Conservation (phyloP, 352 stramenopile genomes). For the Phytopythium litorale region DNA sequence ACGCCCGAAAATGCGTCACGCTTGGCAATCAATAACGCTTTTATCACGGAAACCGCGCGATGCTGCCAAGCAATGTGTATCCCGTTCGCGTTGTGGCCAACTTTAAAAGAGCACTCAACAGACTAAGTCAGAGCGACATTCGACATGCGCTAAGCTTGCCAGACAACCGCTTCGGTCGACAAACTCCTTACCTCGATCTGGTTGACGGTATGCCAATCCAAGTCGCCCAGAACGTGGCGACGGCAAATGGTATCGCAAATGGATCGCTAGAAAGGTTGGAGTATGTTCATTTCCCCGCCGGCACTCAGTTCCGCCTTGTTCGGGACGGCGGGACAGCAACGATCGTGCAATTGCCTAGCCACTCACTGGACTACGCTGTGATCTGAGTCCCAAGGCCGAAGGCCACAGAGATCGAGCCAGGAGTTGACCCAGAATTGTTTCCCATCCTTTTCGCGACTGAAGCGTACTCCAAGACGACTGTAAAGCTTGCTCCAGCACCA, state of each 20-base stretch:
- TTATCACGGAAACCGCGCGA: conserved; percentile 2
- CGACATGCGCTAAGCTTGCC: not conserved
- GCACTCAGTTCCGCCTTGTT: conserved; percentile 7
- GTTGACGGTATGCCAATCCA: conserved; percentile 17
- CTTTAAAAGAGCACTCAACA: not conserved
- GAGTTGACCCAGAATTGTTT: conserved; percentile 5
- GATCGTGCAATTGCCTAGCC: conserved; percentile 1
- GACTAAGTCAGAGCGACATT: not conserved
- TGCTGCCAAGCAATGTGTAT: too few relatives aligned
- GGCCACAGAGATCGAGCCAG: not conserved
- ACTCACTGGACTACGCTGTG: not conserved
- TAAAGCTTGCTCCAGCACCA: not conserved
- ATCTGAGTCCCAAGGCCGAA: not conserved
- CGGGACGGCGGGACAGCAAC: conserved; percentile 3
- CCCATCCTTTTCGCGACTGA: conserved; percentile 7
- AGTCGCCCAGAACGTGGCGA: conserved; percentile 10
- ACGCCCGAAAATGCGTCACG: not conserved
- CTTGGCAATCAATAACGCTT: conserved; percentile 7
- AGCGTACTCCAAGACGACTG: not conserved
- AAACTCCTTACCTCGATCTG: conserved; percentile 13
- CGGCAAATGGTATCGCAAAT: conserved; percentile 11
- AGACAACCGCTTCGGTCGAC: conserved; percentile 7
- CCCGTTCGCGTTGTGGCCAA: too few relatives aligned
- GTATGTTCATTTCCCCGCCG: conserved; percentile 3
- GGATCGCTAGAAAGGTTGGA: conserved; percentile 6